Evolutionary conservation across 495 filamentous ascomycete species (phyloP).

Genomic region (Cairneyella variabilis): DNA sequence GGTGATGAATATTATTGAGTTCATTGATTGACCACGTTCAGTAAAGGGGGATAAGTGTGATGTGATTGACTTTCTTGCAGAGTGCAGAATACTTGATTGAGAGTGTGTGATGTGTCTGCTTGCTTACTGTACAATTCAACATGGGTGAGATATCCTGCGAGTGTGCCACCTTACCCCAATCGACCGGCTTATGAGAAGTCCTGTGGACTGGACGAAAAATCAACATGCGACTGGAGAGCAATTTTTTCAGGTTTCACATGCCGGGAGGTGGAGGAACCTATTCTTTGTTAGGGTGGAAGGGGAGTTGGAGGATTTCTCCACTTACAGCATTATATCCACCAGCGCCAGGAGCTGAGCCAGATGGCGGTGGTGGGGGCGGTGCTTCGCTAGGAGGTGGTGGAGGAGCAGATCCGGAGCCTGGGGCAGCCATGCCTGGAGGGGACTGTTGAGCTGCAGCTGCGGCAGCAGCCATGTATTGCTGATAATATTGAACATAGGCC

Average conservation of each 20-base stretch:
- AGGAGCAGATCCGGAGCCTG: slow-evolving; percentile 44
- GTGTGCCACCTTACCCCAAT: not conserved
- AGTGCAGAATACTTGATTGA: slow-evolving; percentile 2
- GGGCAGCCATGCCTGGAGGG: slow-evolving; percentile 21
- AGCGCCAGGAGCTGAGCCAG: slow-evolving; percentile 47
- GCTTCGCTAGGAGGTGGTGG: slow-evolving; percentile 58
- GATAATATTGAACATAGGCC: slow-evolving; percentile 72
- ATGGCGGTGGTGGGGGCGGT: slow-evolving; percentile 54
- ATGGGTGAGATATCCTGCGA: slow-evolving; percentile 23
- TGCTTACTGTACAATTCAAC: too few species aligned
- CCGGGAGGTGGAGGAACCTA: slow-evolving; percentile 56
- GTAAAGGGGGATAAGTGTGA: too few species aligned
- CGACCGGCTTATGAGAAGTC: not conserved
- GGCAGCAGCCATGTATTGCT: slow-evolving; percentile 45
- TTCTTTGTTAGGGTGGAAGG: slow-evolving; percentile 18
- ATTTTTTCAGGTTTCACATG: slow-evolving; percentile 29
- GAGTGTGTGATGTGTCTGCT: too few species aligned
- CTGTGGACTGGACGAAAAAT: not conserved
- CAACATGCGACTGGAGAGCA: not conserved
- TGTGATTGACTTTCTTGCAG: too few species aligned
- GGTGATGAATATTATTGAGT: slow-evolving; percentile 23
- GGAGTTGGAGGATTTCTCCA: slow-evolving; percentile 6
- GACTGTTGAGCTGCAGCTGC: slow-evolving; percentile 54
- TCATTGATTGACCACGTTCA: slow-evolving; percentile 21
- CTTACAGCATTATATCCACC: slow-evolving; percentile 67